phyloP scores from a whole-genome alignment of 1,284 basidiomycete species.

The Sanghuangporus sanghuang region DNA sequence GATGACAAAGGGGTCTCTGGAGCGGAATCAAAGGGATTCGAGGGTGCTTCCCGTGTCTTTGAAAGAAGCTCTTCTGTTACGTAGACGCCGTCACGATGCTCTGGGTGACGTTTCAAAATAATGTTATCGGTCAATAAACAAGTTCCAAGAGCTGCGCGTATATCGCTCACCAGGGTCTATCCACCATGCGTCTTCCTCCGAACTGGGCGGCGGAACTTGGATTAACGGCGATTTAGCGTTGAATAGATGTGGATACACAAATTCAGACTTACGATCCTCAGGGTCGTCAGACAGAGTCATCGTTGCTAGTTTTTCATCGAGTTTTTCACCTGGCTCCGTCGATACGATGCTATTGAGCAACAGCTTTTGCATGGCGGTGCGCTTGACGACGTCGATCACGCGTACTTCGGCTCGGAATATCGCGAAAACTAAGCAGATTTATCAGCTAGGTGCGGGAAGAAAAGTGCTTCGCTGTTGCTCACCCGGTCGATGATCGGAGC shows the following conservation, averaged over 20 bases:
- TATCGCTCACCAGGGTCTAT: slow-evolving; percentile 49
- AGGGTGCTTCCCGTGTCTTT: slow-evolving; percentile 29
- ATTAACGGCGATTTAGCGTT: not conserved
- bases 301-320: slow-evolving; percentile 66
- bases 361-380: slow-evolving; percentile 63
- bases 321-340: slow-evolving; percentile 55
- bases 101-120: slow-evolving; percentile 30
- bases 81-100: slow-evolving; percentile 59
- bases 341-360: slow-evolving; percentile 58
- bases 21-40: slow-evolving; percentile 69
- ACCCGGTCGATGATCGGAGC: slow-evolving; percentile 95
- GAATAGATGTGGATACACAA: not conserved
- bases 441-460: not conserved
- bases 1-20: slow-evolving; percentile 60
- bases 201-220: slow-evolving; percentile 73
- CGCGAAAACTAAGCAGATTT: slow-evolving; percentile 65
- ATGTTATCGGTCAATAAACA: slow-evolving; percentile 7
- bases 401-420: slow-evolving; percentile 76
- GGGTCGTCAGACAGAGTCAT: slow-evolving; percentile 31
- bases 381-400: slow-evolving; percentile 74
- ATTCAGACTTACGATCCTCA: slow-evolving; percentile 36
- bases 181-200: slow-evolving; percentile 76
- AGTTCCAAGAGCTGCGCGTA: not conserved
- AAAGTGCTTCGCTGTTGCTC: slow-evolving; percentile 18
- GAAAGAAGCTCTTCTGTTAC: slow-evolving; percentile 38